Evolutionary conservation across 257 asterid genomes (phyloP).

Genomic region (Parsonsia alboflavescens): DNA sequence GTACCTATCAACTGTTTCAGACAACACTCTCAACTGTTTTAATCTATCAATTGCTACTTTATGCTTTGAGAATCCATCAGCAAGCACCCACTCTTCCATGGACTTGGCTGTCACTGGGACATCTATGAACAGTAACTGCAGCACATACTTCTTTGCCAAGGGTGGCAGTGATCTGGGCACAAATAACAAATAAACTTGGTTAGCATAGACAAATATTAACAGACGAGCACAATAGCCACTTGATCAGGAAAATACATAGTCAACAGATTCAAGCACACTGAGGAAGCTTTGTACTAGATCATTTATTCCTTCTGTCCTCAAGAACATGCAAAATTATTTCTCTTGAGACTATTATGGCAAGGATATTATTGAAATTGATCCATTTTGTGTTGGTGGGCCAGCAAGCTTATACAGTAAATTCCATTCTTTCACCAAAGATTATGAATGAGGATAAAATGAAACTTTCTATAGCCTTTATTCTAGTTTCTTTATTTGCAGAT

Average conservation of each 20-base stretch:
- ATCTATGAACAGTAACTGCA: constrained; percentile 69
- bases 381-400: neutral
- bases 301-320: neutral
- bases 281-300: neutral
- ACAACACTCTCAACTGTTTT: constrained; percentile 73
- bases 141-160: constrained; percentile 84
- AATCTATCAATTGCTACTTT: constrained; percentile 80
- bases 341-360: neutral
- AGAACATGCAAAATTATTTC: neutral
- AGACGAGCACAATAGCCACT: neutral
- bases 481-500: neutral
- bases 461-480: neutral
- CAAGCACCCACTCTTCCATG: constrained; percentile 89
- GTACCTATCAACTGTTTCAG: constrained; percentile 82
- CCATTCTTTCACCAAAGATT: neutral
- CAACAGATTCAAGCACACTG: neutral
- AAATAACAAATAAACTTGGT: constrained; percentile 3
- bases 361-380: neutral
- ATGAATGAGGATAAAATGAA: neutral
- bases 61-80: constrained; percentile 82
- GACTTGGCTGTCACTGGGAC: constrained; percentile 56
- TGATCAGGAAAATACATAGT: neutral
- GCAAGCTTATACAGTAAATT: neutral
- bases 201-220: neutral
- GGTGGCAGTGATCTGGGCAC: constrained; percentile 81